Base-by-base conservation (phyloP, 768 basidiomycete species). In the Hirschioporus abietinus region DNA sequence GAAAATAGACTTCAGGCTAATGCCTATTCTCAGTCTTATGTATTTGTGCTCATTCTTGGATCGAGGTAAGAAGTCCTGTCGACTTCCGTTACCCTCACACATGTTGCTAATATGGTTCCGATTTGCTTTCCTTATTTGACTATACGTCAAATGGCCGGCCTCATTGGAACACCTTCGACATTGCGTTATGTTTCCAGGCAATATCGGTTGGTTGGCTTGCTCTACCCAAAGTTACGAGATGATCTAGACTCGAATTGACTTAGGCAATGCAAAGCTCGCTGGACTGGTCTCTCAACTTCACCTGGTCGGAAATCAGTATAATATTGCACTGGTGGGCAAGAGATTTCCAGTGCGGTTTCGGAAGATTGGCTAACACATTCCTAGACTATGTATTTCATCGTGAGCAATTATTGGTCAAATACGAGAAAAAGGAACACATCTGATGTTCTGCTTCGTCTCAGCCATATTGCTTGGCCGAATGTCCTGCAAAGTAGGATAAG, bases 361-460 rank as follows among this genome's bases (percentile, higher is more conserved):
- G 7, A 1, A 15, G 12, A 52, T 17, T 60, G n/a, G 18, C 60
- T 61, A 24, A 25, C 30, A 9, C 23, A 18, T 7, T 61, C 27
- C 9, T 64, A 90, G 88, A 89, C 88, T 0, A 86, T 87, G 84
- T 91, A 83, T 71, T 90, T 89, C 73, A 83, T 91, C 58, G 88
- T 89, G 71, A 65, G 86, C 75, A 0, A 8, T 8, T 15, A 20
- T 24, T 27, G 20, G 42, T 3, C 15, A 52, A 15, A 52, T 52
- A 52, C 42, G 42, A 12, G 20, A 52, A 12, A 10, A 15, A 52
- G 42, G 30, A 30, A 30, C 8, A 8, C 12, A 20, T 52, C 20
- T 15, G 20, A 52, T 10, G 59, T 64, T 35, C 18, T 52, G 58
- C 42, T 23, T 52, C 1, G 26, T 60, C 68, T 30, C 30, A 84